Evolutionary conservation across 805 yeast species (phyloP), one percentile per base, ranked within the genome.

Genomic region (Metschnikowia borealis): DNA sequence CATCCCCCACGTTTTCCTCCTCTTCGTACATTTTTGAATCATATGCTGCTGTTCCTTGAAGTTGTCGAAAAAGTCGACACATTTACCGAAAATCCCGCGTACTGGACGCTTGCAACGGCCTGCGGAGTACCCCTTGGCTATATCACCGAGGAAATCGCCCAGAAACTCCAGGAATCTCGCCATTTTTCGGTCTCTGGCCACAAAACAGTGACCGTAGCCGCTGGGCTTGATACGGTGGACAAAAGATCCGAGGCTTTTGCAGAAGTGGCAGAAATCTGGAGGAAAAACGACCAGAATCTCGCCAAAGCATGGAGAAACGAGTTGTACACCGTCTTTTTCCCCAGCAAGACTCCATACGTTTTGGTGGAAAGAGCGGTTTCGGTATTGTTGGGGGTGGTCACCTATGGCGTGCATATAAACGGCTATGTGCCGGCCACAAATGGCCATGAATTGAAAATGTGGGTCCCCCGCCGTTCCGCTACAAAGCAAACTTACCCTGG

Each of bases 401-500:
- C 96, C 52, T 90, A 89, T 65, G 99, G 99, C 1, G 84, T 85
- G 3, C 98, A 94, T 64, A 74, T 91, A 26, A 87, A 81, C 57
- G 98, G 97, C 1, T 94, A 81, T 58, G 73, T 85, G 0, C 76
- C 81, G 0, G 76, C 81, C 2, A 50, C 63, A 32, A 60, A 79
- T 4, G 67, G 72, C 37, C 77, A 78, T 1, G 68, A 71, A 33
- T 54, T 78, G 32, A 78, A 80, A 58, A 59, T 86, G 51, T 94
- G 98, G 98, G 77, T 92, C 8, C 96, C 99, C 0, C 71, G 89
- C 53, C 72, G 99, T 56, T 78, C 97, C 0, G 65, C 72, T 5
- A 76, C 82, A 1, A 94, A 94, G 65, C 85, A 85, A 15, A 94
- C 99, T 0, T 92, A 81, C 70, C 98, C 99, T 0, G 86, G 87